phyloP scores from a whole-genome alignment of 306 rosid species.

The Prunus davidiana region DNA sequence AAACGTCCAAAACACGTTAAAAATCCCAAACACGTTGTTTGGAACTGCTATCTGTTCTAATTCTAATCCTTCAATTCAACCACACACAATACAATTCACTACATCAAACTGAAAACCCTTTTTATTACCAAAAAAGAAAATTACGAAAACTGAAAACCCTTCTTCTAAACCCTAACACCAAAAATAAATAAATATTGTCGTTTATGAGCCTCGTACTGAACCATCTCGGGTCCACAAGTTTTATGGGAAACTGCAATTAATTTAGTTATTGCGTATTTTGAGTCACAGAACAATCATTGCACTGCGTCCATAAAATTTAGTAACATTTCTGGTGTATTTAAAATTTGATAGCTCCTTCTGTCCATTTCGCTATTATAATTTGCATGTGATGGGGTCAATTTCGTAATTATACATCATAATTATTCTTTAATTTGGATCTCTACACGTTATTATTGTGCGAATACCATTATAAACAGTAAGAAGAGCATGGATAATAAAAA shows the following conservation, averaged over 20 bases:
- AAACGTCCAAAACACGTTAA: not conserved
- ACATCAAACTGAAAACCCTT: not conserved
- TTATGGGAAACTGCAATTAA: slow-evolving; percentile 2
- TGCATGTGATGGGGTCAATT: not conserved
- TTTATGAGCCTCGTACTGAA: slow-evolving; percentile 16
- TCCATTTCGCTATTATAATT: not conserved
- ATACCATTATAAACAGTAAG: fast-evolving
- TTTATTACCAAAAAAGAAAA: not conserved
- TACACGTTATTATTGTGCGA: too few relatives aligned
- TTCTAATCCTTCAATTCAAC: not conserved
- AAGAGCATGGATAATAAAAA: fast-evolving
- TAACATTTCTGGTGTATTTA: not conserved
- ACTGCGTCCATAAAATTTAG: not conserved
- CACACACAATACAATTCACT: not conserved
- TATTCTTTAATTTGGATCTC: fast-evolving
- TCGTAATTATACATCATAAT: not conserved
- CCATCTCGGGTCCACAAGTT: slow-evolving; percentile 4
- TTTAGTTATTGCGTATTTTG: not conserved
- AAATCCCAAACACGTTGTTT: not conserved
- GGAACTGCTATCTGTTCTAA: not conserved
- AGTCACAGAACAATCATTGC: slow-evolving; percentile 15
- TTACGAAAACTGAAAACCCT: too few relatives aligned
- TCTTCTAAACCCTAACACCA: too few relatives aligned
- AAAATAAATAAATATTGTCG: too few relatives aligned
- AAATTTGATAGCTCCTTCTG: slow-evolving; percentile 5